phyloP scores from a whole-genome alignment of 2,329 filamentous ascomycete species.

The Aspergillus felis region DNA sequence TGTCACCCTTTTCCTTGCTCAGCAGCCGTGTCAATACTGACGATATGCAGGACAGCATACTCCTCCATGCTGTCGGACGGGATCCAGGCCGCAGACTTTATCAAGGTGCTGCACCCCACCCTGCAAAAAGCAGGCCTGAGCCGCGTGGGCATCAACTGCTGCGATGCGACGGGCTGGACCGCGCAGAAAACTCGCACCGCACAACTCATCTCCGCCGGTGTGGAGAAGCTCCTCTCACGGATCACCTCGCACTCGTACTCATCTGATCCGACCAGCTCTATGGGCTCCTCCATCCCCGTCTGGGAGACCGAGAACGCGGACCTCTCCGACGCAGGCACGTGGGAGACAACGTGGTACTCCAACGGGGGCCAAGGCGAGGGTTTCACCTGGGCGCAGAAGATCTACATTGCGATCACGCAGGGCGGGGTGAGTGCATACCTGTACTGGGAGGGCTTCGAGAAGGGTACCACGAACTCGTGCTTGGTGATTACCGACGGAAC shows the following conservation, averaged over 20 bases:
- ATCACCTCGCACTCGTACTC: conserved; percentile 44
- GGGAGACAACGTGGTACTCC: not conserved
- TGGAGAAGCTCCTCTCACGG: conserved; percentile 37
- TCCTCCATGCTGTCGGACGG: not conserved
- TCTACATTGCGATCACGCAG: not conserved
- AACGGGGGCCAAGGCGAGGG: conserved; percentile 24
- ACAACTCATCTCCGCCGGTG: conserved; percentile 23
- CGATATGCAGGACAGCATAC: not conserved
- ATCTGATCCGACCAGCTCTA: conserved; percentile 36
- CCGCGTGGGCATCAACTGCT: conserved; percentile 43
- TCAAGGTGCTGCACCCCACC: conserved; percentile 22
- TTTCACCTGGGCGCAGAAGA: conserved; percentile 26
- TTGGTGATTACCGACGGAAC: not conserved
- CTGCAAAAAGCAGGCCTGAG: conserved; percentile 52
- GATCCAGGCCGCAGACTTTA: not conserved
- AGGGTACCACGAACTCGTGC: not conserved
- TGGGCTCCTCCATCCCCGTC: conserved; percentile 42
- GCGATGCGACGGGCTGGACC: conserved; percentile 43
- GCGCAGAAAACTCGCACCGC: conserved; percentile 28
- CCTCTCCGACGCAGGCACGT: conserved; percentile 32
- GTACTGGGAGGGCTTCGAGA: not conserved
- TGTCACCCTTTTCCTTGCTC: conserved; percentile 16
- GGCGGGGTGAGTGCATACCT: not conserved
- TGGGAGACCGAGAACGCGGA: conserved; percentile 54
- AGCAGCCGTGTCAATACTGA: not conserved